Evolutionary conservation across 352 stramenopile genomes (phyloP), one percentile per base, ranked within the genome.

Genomic region (Phytophthora syringae): DNA sequence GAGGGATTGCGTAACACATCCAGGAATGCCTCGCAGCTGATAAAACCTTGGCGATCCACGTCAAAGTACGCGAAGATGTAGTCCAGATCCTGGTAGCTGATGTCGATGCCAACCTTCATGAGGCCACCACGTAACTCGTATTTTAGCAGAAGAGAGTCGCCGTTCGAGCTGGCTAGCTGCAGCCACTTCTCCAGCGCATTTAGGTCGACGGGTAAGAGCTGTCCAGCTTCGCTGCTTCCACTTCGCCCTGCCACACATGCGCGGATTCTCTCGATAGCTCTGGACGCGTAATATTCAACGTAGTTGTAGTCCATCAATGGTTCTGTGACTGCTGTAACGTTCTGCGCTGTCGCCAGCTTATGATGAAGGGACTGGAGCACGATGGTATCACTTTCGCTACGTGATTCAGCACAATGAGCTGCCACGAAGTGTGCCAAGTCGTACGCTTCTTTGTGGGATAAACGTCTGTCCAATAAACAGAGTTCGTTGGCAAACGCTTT

Each of bases 1-100:
- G 44, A 53, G 13, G 36, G 24, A 7, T 73, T 79, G n/a, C 80
- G 72, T 39, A 90, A 74, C 11, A 65, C 74, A 2, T 79, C 49
- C 4, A 97, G 53, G 45, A 97, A 94, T 44, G 90, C 70, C 30
- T 95, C 81, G 49, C 68, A 90, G 65, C 81, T 84, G 44, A 97
- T 82, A 18, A 74, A 82, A 10, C 88, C 87, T 22, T 66, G 77
- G 16, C 73, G 67, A 49, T 94, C 79, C 0, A 63, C 51, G 60
- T 95, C 86, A 43, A 94, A 90, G 54, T 77, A 80, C 15, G 68
- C 70, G 56, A 94, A 94, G 20, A 95, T 51, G 54, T 81, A 79
- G 53, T 91, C 82, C 3, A 91, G 43, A 40, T 91, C 80, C 34
- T 84, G 80, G 44, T 85, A 84, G 42, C 73, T 82, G 59, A 89